A percentile compares a stretch with the other conserved stretches of the same genome.
These are phyloP conservation scores for Penicillium desertorum DNA, from an alignment of 495 filamentous ascomycete genomes.

Conservation along the genomic window DNA sequence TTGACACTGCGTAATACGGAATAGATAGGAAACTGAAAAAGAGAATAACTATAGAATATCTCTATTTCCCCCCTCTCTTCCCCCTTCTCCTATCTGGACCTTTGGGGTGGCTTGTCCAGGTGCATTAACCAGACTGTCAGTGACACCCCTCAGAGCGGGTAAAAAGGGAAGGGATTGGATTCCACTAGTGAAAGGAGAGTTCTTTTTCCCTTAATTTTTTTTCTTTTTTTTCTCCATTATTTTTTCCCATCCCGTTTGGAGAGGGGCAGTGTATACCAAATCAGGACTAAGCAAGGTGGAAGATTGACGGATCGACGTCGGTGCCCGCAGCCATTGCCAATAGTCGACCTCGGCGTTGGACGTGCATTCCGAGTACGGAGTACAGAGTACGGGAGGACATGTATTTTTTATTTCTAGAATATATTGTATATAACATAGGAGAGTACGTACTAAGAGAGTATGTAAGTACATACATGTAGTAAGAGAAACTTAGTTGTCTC, in stretches of 20 bases:
- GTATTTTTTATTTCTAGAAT: not conserved
- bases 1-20: too few species aligned
- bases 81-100: constrained; percentile 4
- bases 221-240: constrained; percentile 1
- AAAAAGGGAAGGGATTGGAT: constrained; percentile 22
- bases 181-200: constrained; percentile 10
- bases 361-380: constrained; percentile 25
- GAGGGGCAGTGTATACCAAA: constrained; percentile 31
- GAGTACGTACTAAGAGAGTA: too few species aligned
- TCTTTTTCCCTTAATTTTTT: not conserved
- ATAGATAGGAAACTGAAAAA: not conserved
- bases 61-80: not conserved
- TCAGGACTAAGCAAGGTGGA: constrained; percentile 36
- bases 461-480: too few species aligned
- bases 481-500: too few species aligned
- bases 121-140: constrained; percentile 40
- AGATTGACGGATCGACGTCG: constrained; percentile 45
- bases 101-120: constrained; percentile 29
- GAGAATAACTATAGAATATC: not conserved
- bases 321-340: constrained; percentile 46
- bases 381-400: constrained; percentile 16
- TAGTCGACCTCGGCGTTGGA: constrained; percentile 40
- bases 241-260: not conserved
- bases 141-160: constrained; percentile 25
- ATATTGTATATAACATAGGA: too few species aligned